Percentiles rank a stretch among this genome's conserved stretches.
Conservation (phyloP, 2,329 filamentous ascomycete species). For the Colletotrichum euphorbiae region DNA sequence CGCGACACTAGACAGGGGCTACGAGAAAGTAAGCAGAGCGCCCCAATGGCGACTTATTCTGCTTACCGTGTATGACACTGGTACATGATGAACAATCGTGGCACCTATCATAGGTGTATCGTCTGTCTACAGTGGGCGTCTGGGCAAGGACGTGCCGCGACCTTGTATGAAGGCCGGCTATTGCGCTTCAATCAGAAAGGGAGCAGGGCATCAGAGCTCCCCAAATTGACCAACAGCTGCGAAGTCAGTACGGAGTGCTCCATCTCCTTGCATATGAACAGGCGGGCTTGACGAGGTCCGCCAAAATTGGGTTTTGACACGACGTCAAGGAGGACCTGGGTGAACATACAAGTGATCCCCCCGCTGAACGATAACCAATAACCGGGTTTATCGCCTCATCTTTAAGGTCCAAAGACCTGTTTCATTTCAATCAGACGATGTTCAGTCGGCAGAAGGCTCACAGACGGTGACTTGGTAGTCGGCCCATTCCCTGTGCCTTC, state of each 20-base stretch:
- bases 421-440: neutral
- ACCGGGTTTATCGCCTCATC: neutral
- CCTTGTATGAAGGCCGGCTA: neutral
- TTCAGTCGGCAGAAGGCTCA: neutral
- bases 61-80: slow-evolving; percentile 35
- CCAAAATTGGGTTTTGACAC: slow-evolving; percentile 15
- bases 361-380: neutral
- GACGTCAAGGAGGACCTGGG: neutral
- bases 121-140: slow-evolving; percentile 8
- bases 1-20: slow-evolving; percentile 24
- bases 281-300: neutral
- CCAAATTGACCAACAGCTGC: neutral
- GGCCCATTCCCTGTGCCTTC: neutral
- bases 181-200: neutral
- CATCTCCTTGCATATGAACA: neutral
- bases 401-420: neutral
- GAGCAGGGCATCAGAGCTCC: neutral
- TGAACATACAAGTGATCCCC: neutral
- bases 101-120: slow-evolving; percentile 28
- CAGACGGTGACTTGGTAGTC: neutral
- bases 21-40: slow-evolving; percentile 23
- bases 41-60: slow-evolving; percentile 13
- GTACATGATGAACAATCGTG: slow-evolving; percentile 26
- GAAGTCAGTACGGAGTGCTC: neutral
- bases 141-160: neutral